Percentiles rank a stretch among this genome's conserved stretches.
Conservation (phyloP, 1,139 yeast genomes). For the Entelexis paramagnoliae region DNA sequence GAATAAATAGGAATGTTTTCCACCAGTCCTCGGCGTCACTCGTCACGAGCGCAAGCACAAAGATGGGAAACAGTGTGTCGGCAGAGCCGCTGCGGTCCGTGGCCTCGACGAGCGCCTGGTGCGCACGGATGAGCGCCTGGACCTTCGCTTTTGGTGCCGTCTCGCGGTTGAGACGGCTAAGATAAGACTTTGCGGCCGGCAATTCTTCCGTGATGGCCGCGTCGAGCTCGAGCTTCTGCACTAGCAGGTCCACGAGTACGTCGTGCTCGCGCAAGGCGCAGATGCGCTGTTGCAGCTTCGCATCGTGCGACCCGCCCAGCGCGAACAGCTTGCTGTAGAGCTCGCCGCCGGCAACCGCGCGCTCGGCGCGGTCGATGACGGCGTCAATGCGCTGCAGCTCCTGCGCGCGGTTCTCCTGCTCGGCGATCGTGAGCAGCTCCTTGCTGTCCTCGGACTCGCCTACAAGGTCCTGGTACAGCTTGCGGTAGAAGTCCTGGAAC, state of each 20-base stretch:
- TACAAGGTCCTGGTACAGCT: conserved; percentile 19
- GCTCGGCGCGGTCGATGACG: conserved; percentile 35
- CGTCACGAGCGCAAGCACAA: conserved; percentile 42
- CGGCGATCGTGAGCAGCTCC: conserved; percentile 30
- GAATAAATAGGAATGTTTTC: conserved; percentile 44
- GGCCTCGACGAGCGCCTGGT: conserved; percentile 33
- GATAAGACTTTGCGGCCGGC: conserved; percentile 12
- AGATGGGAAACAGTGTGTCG: conserved; percentile 48
- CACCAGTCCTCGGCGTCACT: conserved; percentile 39
- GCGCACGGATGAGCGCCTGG: conserved; percentile 34
- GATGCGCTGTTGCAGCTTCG: conserved; percentile 27
- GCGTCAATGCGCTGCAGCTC: conserved; percentile 27
- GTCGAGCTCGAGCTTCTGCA: conserved; percentile 11
- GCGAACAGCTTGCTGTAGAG: conserved; percentile 36
- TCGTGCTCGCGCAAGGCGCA: conserved; percentile 27
- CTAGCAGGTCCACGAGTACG: conserved; percentile 25
- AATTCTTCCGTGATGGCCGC: conserved; percentile 8
- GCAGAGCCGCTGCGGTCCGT: conserved; percentile 32
- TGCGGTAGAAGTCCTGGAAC: conserved; percentile 44
- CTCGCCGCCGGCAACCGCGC: conserved; percentile 33
- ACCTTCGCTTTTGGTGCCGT: conserved; percentile 37
- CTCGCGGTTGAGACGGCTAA: conserved; percentile 28
- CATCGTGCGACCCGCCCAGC: conserved; percentile 27
- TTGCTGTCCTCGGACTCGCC: conserved; percentile 12
- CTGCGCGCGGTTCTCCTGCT: conserved; percentile 29